These are phyloP conservation scores for Globisporangium camurandrum DNA, from an alignment of 352 stramenopile species.

Conservation along the genomic window DNA sequence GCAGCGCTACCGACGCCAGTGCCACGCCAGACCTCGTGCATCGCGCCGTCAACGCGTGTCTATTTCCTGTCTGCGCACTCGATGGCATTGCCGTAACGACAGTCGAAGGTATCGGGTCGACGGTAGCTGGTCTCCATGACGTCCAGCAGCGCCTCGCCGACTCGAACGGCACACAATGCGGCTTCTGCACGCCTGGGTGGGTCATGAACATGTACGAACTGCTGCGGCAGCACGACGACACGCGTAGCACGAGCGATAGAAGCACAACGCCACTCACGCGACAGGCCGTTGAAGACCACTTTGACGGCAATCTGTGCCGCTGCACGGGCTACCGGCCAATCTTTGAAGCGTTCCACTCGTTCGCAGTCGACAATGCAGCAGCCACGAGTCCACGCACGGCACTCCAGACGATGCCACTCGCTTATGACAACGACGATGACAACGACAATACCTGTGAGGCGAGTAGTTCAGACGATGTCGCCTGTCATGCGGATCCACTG, in stretches of 20 bases:
- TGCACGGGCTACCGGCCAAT: conserved; percentile 89
- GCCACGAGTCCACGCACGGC: too few relatives aligned
- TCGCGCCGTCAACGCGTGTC: conserved; percentile 82
- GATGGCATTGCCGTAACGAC: conserved; percentile 83
- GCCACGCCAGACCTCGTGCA: too few relatives aligned
- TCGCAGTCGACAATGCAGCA: conserved; percentile 54
- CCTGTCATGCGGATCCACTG: too few relatives aligned
- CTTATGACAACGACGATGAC: too few relatives aligned
- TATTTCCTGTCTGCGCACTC: conserved; percentile 76
- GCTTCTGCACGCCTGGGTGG: conserved; percentile 88
- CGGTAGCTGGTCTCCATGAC: conserved; percentile 50
- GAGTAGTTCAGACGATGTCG: too few relatives aligned
- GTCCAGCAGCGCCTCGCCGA: conserved; percentile 88
- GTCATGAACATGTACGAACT: conserved; percentile 83
- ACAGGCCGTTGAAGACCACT: conserved; percentile 88
- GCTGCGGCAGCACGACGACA: conserved; percentile 67
- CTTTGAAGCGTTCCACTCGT: conserved; percentile 82
- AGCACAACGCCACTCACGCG: conserved; percentile 67
- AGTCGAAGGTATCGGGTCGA: conserved; percentile 66
- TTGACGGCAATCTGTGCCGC: conserved; percentile 95
- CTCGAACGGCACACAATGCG: conserved; percentile 92
- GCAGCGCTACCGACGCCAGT: too few relatives aligned
- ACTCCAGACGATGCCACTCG: conserved; percentile 18
- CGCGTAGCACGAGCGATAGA: too few relatives aligned
- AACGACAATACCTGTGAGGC: too few relatives aligned